Evolutionary conservation across 495 filamentous ascomycete genomes (phyloP), one percentile per base, ranked within the genome.

Genomic region (Amphirosellinia nigrospora): DNA sequence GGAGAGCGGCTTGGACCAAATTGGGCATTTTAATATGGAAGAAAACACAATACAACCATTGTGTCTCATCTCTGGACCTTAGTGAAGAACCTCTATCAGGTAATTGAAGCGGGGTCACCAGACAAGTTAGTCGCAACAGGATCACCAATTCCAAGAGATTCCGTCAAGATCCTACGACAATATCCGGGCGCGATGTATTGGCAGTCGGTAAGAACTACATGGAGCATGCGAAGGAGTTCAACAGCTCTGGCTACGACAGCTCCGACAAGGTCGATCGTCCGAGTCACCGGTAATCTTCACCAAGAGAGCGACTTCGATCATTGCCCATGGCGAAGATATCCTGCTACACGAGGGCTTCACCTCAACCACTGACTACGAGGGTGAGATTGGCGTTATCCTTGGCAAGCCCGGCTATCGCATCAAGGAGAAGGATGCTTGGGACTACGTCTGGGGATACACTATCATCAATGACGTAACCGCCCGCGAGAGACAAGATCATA

Each of bases 401-500:
- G 85, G 86, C 4, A 87, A 84, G 67, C 46, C 78, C 2, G 86
- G 85, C 1, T 83, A 82, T 70, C 73, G 77, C 13, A 83, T 88
- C 62, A 46, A 66, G 2, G 81, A 86, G 65, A 53, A 77, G 1
- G 79, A 86, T 56, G 86, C 86, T 0, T 77, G 82, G 80, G 76
- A 85, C 28, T 75, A 88, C 70, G 83, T 88, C 9, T 88, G 86
- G 85, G 85, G 86, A 0, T 88, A 85, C 70, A 87, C 86, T 0
- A 87, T 88, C 64, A 81, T 88, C 58, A 88, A 89, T 70, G 85
- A 88, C 68, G 72, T 88, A 68, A 87, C 86, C 52, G 86, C 86
- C 1, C 78, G 87, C 10, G 85, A 88, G 69, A 79, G 80, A 23
- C 87, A 89, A 62, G 86, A 87, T 64, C 87, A 88, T 52, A 87